Conservation (phyloP, 345 rosid species). For the Gossypium longicalyx region DNA sequence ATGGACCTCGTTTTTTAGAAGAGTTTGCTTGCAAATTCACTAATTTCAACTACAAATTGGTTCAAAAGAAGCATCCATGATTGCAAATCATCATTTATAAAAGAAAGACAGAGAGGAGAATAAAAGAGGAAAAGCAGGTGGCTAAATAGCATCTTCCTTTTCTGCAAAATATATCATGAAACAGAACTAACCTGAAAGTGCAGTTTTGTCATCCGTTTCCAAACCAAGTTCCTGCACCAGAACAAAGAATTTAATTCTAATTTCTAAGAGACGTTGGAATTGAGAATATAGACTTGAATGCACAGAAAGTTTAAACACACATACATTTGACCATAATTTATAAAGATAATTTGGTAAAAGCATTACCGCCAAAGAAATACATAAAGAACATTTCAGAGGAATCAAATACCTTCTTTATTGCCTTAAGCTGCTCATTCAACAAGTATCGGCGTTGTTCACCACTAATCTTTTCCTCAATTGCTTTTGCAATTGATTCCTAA, state of each 20-base stretch:
- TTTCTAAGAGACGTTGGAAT: constrained; percentile 9
- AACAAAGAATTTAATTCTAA: constrained; percentile 20
- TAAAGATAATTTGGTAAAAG: neutral
- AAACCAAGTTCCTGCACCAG: constrained; percentile 84
- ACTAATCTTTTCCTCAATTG: constrained; percentile 97
- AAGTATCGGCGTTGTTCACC: constrained; percentile 98
- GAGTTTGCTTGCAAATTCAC: neutral
- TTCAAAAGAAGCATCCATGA: neutral
- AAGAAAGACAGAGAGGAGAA: no score
- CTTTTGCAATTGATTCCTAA: constrained; percentile 93
- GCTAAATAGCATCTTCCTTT: neutral
- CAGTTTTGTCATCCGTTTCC: constrained; percentile 99
- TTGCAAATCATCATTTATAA: neutral
- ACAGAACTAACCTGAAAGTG: constrained; percentile 72
- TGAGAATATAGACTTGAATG: neutral
- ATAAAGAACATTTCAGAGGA: constrained; percentile 2
- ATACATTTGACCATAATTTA: neutral
- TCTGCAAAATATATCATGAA: constrained; percentile 13
- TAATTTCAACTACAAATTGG: neutral
- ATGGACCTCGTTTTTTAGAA: neutral
- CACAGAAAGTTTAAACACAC: constrained; percentile 3
- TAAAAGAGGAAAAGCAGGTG: no score
- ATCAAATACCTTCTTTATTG: constrained; percentile 82
- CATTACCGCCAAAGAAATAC: neutral
- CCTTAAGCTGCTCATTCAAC: constrained; percentile 97